phyloP scores from a whole-genome alignment of 2,329 filamentous ascomycete genomes.

The Coleophoma eucalyptorum region DNA sequence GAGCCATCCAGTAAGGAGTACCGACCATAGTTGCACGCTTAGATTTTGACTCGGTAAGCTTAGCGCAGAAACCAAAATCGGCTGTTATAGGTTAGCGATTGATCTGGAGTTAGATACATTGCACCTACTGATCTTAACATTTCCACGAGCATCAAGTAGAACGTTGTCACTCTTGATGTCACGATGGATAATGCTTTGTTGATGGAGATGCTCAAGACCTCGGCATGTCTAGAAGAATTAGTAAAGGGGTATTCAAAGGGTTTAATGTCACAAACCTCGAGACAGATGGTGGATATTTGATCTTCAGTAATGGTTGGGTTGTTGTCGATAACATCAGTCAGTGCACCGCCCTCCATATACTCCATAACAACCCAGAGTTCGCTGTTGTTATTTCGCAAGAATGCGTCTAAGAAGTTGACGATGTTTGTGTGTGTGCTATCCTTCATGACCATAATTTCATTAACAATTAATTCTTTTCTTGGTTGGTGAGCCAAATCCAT shows the following conservation, averaged over 20 bases:
- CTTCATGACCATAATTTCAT: conserved; percentile 99
- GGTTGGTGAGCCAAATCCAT: conserved; percentile 99
- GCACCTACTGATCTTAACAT: conserved; percentile 92
- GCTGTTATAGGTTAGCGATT: conserved; percentile 51
- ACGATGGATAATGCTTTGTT: conserved; percentile 95
- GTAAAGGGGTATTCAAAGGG: not conserved
- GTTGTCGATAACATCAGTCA: conserved; percentile 99
- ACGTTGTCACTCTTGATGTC: conserved; percentile 99
- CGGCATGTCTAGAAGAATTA: conserved; percentile 72
- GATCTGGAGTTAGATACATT: not conserved
- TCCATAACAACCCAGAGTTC: conserved; percentile 99
- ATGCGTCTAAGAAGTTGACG: conserved; percentile 97
- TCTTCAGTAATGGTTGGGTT: conserved; percentile 92
- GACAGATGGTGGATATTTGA: conserved; percentile 95
- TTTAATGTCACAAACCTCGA: conserved; percentile 64
- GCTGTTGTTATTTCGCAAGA: conserved; percentile 87
- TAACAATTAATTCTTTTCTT: conserved; percentile 96
- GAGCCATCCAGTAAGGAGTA: conserved; percentile 99
- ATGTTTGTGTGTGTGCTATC: conserved; percentile 98
- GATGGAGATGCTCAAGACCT: conserved; percentile 89
- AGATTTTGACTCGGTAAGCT: conserved; percentile 92
- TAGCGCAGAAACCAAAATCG: conserved; percentile 98
- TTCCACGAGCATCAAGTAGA: conserved; percentile 85
- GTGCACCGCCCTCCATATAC: conserved; percentile 96
- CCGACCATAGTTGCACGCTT: conserved; percentile 99